Evolutionary conservation across 225 moss, liverwort and hornwort genomes (phyloP).

Genomic region (Pseudoscleropodium purum): DNA sequence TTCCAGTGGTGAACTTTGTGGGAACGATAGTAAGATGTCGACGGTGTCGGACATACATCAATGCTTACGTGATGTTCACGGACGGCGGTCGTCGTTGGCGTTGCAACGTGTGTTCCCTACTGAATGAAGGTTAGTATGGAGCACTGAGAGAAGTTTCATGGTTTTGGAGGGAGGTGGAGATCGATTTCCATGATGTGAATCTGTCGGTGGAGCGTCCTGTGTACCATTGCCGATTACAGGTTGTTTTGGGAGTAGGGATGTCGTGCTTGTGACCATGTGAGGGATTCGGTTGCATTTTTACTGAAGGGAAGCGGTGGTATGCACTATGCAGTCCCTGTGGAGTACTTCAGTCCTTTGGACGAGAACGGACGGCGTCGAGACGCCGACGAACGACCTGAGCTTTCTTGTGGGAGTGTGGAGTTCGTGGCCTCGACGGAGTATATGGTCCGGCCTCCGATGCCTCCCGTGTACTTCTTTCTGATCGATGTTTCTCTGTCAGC

Average conservation of each 20-base stretch:
- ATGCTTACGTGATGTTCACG: conserved; percentile 83
- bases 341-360: conserved; percentile 87
- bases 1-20: conserved; percentile 89
- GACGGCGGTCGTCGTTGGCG: conserved; percentile 95
- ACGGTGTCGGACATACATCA: conserved; percentile 87
- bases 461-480: conserved; percentile 92
- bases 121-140: conserved; percentile 75
- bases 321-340: conserved; percentile 67
- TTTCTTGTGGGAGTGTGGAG: conserved; percentile 86
- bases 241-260: neutral
- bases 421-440: conserved; percentile 90
- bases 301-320: neutral
- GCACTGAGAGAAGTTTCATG: neutral
- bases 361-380: conserved; percentile 86
- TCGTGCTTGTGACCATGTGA: neutral
- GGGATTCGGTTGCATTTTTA: neutral
- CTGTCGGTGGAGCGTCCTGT: neutral
- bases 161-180: neutral
- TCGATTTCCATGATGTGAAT: neutral
- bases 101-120: conserved; percentile 85
- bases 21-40: conserved; percentile 85
- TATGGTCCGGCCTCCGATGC: conserved; percentile 99
- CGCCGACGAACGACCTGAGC: conserved; percentile 82
- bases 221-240: neutral
- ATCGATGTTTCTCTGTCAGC: conserved; percentile 87